phyloP scores from a whole-genome alignment of 306 rosid species.

The Glycyrrhiza uralensis region DNA sequence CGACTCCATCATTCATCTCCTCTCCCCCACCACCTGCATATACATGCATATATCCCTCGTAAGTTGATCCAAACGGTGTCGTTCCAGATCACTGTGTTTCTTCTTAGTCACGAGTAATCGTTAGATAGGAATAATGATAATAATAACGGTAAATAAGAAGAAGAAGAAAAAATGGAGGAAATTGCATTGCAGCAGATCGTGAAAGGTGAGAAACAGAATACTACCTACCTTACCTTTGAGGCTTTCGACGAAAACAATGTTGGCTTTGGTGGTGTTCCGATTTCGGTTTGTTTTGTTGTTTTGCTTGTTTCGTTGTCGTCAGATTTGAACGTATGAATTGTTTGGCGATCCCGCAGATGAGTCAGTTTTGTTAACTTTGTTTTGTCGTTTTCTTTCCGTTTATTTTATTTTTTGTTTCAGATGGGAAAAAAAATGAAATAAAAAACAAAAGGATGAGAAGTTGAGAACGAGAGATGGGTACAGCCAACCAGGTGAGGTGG shows the following conservation, averaged over 20 bases:
- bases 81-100: not conserved
- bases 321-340: not conserved
- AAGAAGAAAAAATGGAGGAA: not conserved
- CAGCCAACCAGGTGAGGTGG: not conserved
- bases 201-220: not conserved
- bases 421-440: not conserved
- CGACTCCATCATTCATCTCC: conserved; percentile 56
- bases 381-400: no score
- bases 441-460: not conserved
- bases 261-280: not conserved
- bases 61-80: conserved; percentile 1
- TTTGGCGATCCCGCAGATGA: not conserved
- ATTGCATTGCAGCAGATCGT: not conserved
- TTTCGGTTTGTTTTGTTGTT: not conserved
- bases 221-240: no score
- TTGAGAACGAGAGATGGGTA: not conserved
- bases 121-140: no score
- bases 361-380: not conserved
- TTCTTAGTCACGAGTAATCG: not conserved
- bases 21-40: not conserved
- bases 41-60: conserved; percentile 7
- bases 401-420: not conserved
- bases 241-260: not conserved
- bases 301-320: not conserved
- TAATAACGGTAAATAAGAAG: not conserved